Base-by-base conservation (phyloP, 2,329 filamentous ascomycete species). In the Mycosphaerella sp. region DNA sequence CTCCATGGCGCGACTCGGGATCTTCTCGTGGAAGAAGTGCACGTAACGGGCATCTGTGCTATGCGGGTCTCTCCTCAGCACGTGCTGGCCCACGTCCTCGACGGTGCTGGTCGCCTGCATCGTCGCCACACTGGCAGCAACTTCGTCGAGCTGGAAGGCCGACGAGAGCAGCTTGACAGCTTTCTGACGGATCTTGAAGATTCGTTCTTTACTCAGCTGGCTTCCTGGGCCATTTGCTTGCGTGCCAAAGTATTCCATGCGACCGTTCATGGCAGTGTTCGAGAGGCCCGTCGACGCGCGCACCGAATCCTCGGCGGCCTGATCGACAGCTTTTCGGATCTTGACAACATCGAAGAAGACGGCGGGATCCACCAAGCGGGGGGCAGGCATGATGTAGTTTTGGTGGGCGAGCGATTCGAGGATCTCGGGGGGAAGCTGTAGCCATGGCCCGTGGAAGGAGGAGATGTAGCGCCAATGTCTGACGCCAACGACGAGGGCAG, bases 1-100 rank as follows among this genome's bases (percentile, higher is more conserved):
- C 36, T 83, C 85, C 67, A 93, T 74, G 67, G 86, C 83, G 41
- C 85, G 76, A 40, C 83, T 86, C 1, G 87, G 86, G 26, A 93
- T 91, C 78, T 92, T 93, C 72, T 95, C 87, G 71, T 92, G 87
- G 70, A 95, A 95, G 73, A 92, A 93, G 67, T 93, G 86, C n/a
- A 93, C 89, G 67, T 93, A 93, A 69, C 85, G 86, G 29, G 87
- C 89, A 65, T 93, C 86, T 32, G 61, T 71, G 65, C 90, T 83
- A 48, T 77, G 69, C n/a, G 81, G 76, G 56, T 81, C 84, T 57
- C 87, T 78, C 67, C 87, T 82, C 57, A 93, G 72, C 32, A 95
- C 88, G 57, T 86, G 75, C 5, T 79, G 77, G 2, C 85, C 87
- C 2, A 93, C 85, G 55, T 89, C 85, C 63, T 93, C 87, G 10